Base-by-base conservation (phyloP, 495 filamentous ascomycete genomes). In the Penicillium riverlandense region DNA sequence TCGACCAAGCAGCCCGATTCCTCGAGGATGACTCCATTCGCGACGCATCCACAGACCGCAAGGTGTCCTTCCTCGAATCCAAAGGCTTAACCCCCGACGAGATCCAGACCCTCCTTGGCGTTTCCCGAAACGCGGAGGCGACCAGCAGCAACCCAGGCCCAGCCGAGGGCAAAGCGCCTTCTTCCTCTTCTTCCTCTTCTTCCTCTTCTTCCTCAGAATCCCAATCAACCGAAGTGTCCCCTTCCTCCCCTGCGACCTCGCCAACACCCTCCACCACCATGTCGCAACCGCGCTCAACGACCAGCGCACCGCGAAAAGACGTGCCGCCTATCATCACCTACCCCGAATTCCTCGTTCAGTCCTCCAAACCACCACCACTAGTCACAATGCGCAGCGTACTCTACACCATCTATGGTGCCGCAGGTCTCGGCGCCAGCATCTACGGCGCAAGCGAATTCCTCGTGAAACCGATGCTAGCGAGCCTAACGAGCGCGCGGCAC, bases 311-410 rank as follows among this genome's bases (percentile, higher is more conserved):
- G 33, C 49, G 47, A 41, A 35, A 61, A 55, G 77, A 84, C 48
- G 68, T 80, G 14, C 77, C 88, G 15, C 94, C 91, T n/a, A 90
- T 98, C 52, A 85, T 97, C 55, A 98, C 92, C 16, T 97, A 96
- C 66, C 92, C 92, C 38, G 92, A 98, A 64, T 96, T 95, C 66
- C 82, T 97, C 51, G 53, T 76, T 41, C 66, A 80, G 37, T 59
- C 76, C 8, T 52, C 66, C 40, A 86, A 85, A 29, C 80, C 88
- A 7, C 79, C 83, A 1, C 90, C 92, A 0, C 69, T 97, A 2
- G 75, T 97, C 29, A 92, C 88, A 11, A 76, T 83, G 45, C 69
- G 73, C 33, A 79, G 82, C 34, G 72, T 96, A 31, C 70, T 90
- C 39, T 86, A 81, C 60, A 84, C 89, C 10, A 69, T 91, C 51